A percentile compares a stretch with the other conserved stretches of the same genome.
Conservation (phyloP, 805 yeast genomes). For the baker's yeast (Saccharomyces cerevisiae) region DNA sequence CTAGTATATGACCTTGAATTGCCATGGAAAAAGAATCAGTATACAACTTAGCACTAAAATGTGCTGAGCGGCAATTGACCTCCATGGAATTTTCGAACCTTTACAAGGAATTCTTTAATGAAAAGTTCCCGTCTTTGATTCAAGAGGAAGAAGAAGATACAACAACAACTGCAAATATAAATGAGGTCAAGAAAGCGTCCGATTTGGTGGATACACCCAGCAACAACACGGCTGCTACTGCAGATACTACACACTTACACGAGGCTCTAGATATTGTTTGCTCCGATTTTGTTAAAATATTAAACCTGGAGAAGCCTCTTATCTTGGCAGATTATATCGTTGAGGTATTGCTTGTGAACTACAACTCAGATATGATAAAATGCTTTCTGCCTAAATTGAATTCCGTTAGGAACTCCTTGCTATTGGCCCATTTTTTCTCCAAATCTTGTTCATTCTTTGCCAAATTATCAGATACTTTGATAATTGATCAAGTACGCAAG, state of each 20-base stretch:
- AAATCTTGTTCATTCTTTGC: constrained; percentile 21
- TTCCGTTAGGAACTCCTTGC: constrained; percentile 7
- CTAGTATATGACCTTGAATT: neutral
- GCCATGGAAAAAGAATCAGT: constrained; percentile 18
- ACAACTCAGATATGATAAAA: constrained; percentile 21
- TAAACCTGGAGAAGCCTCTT: constrained; percentile 13
- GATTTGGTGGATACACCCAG: neutral
- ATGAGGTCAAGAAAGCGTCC: constrained; percentile 4
- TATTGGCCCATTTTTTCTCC: constrained; percentile 24
- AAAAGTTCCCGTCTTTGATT: constrained; percentile 13
- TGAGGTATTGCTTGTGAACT: constrained; percentile 25
- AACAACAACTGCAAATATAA: neutral
- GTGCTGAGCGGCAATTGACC: constrained; percentile 23
- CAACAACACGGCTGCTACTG: constrained; percentile 2
- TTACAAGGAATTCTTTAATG: constrained; percentile 29
- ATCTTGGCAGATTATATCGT: constrained; percentile 24
- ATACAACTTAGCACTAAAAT: constrained; percentile 19
- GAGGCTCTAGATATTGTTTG: constrained; percentile 1
- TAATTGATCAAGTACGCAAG: constrained; percentile 21
- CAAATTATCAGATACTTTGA: constrained; percentile 22
- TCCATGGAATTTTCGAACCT: constrained; percentile 25
- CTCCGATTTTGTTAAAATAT: constrained; percentile 16
- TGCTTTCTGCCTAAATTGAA: constrained; percentile 20
- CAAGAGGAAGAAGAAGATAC: constrained; percentile 10
- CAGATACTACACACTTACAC: constrained; percentile 1